These are phyloP conservation scores for Dicorynia guianensis DNA, from an alignment of 306 rosid species.

Conservation along the genomic window DNA sequence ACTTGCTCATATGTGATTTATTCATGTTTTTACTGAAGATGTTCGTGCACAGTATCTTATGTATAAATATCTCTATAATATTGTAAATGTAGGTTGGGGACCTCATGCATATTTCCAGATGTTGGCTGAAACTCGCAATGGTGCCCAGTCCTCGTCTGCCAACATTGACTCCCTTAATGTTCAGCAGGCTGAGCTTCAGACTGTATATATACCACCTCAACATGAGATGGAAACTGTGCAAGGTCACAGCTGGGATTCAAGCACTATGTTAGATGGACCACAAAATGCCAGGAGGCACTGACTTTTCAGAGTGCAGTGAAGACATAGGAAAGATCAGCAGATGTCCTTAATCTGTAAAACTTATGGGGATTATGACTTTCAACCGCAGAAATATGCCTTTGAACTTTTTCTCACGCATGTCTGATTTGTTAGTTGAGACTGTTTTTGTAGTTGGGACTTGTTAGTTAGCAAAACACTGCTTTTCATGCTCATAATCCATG, in stretches of 20 bases:
- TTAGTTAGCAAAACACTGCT: conserved; percentile 7
- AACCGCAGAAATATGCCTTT: conserved; percentile 23
- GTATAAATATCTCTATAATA: not conserved
- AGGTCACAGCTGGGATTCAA: conserved; percentile 49
- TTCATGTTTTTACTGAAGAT: conserved; percentile 19
- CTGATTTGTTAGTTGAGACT: conserved; percentile 21
- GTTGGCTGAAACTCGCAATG: conserved; percentile 64
- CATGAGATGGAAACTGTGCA: conserved; percentile 38
- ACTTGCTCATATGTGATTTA: not conserved
- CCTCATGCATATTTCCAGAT: conserved; percentile 85
- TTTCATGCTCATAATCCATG: conserved; percentile 10
- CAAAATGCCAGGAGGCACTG: conserved; percentile 59
- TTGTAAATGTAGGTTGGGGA: conserved; percentile 75
- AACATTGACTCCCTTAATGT: conserved; percentile 40
- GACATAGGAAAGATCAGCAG: conserved; percentile 40
- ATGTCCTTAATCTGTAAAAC: conserved; percentile 55
- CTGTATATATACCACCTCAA: conserved; percentile 50
- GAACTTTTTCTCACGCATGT: conserved; percentile 15
- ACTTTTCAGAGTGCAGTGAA: conserved; percentile 32
- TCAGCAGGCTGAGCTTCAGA: conserved; percentile 56
- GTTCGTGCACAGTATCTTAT: not conserved
- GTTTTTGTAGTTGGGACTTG: conserved; percentile 33
- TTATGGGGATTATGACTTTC: conserved; percentile 41
- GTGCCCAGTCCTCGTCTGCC: conserved; percentile 37
- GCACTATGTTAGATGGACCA: conserved; percentile 60